Percentiles rank a stretch among this genome's conserved stretches.
Conservation (phyloP, 2,329 filamentous ascomycete species). For the Scedosporium minutisporum region DNA sequence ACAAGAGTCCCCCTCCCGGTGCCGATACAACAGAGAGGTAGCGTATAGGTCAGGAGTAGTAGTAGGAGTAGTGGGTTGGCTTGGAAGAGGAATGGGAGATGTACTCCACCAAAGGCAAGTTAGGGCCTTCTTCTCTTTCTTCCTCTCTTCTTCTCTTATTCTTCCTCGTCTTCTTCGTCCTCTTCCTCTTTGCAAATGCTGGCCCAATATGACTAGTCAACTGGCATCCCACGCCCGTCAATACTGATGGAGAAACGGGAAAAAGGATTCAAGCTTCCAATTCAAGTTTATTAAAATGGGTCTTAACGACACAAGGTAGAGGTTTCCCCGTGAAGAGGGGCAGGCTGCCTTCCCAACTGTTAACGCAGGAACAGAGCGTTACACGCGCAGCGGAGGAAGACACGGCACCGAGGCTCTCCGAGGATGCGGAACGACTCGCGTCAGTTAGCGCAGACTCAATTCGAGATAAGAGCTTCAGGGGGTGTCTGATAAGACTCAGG, state of each 20-base stretch:
- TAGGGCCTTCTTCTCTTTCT: not conserved
- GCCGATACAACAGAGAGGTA: not conserved
- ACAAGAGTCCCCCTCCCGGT: not conserved
- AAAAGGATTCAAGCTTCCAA: not conserved
- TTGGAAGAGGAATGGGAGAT: not conserved
- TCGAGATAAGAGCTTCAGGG: not conserved
- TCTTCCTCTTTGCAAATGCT: not conserved
- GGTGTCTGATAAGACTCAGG: not conserved
- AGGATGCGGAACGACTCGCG: not conserved
- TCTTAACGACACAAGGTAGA: not conserved
- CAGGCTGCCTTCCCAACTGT: not conserved
- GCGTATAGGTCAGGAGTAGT: not conserved
- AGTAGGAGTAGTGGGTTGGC: not conserved
- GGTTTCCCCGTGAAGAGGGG: not conserved
- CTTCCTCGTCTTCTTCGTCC: no score
- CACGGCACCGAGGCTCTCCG: slow-evolving; percentile 6
- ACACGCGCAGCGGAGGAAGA: not conserved
- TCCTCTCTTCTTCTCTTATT: not conserved
- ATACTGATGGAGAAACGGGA: not conserved
- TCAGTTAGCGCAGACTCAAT: not conserved
- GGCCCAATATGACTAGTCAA: not conserved
- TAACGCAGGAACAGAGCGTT: not conserved
- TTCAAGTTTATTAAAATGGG: not conserved
- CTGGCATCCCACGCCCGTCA: not conserved
- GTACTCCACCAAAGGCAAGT: not conserved